Percentiles rank a stretch among this genome's conserved stretches.
Evolutionary conservation across 352 stramenopile species (phyloP).

Genomic region (Pythium utonaiense): DNA sequence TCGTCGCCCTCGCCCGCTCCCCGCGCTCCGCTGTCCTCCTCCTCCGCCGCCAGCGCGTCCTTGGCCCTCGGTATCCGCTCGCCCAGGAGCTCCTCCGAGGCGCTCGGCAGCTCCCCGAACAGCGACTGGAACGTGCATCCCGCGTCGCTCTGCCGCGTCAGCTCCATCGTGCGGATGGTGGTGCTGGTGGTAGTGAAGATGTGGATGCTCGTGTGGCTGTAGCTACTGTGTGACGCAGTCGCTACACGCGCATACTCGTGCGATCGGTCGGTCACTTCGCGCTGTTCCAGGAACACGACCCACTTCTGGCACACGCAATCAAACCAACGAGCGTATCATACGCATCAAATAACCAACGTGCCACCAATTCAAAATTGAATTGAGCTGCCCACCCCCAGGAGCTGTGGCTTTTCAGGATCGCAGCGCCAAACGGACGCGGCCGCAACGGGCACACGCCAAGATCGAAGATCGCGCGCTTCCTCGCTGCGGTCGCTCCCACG

Average conservation of each 20-base stretch:
- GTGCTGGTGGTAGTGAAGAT: no score
- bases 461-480: constrained; percentile 25
- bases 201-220: background rate
- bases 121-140: constrained; percentile 74
- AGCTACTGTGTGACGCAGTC: background rate
- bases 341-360: constrained; percentile 5
- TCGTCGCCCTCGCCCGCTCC: constrained; percentile 6
- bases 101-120: constrained; percentile 43
- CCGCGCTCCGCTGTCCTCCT: background rate
- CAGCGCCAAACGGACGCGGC: background rate
- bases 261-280: constrained; percentile 16
- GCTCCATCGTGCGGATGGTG: background rate
- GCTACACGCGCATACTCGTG: constrained; percentile 17
- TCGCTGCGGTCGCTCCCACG: no score
- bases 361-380: constrained; percentile 26
- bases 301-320: constrained; percentile 16
- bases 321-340: constrained; percentile 4
- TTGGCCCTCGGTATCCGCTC: background rate
- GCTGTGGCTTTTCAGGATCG: constrained; percentile 9
- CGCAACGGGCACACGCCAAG: background rate
- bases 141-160: constrained; percentile 24
- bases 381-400: background rate
- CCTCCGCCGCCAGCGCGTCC: background rate
- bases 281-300: constrained; percentile 17
- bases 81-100: background rate